Conservation (phyloP, 495 filamentous ascomycete genomes). For the Friedmanniomyces simplex region DNA sequence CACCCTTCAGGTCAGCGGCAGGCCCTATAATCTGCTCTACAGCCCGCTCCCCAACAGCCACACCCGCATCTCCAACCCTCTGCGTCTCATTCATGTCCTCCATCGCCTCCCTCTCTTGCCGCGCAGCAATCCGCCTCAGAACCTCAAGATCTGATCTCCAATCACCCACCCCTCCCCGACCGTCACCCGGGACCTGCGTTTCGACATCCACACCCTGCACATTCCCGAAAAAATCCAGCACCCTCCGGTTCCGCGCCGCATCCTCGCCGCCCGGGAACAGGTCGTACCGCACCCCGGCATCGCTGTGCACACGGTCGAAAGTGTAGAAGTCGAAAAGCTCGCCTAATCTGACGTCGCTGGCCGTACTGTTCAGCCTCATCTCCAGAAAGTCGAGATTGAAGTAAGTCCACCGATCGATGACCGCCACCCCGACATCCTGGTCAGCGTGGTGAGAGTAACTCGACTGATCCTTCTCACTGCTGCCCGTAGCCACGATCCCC, state of each 20-base stretch:
- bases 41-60: not conserved
- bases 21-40: not conserved
- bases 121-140: slow-evolving; percentile 44
- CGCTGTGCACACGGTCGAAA: slow-evolving; percentile 82
- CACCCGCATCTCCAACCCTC: slow-evolving; percentile 21
- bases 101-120: slow-evolving; percentile 12
- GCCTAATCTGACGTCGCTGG: slow-evolving; percentile 75
- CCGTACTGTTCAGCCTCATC: slow-evolving; percentile 70
- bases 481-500: slow-evolving; percentile 92
- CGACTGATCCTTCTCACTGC: slow-evolving; percentile 84
- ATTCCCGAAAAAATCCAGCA: slow-evolving; percentile 98
- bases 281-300: slow-evolving; percentile 89
- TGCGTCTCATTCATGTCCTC: slow-evolving; percentile 39
- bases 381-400: slow-evolving; percentile 97
- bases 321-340: slow-evolving; percentile 95
- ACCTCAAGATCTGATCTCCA: slow-evolving; percentile 65
- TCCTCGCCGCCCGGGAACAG: slow-evolving; percentile 72
- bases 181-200: slow-evolving; percentile 25
- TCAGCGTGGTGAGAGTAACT: slow-evolving; percentile 96
- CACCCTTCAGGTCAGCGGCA: not conserved
- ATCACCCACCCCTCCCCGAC: slow-evolving; percentile 65
- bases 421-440: slow-evolving; percentile 93
- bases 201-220: slow-evolving; percentile 94
- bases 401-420: slow-evolving; percentile 97
- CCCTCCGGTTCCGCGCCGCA: slow-evolving; percentile 57